phyloP scores from a whole-genome alignment of 192 early-diverging fungal genomes.

The Gaertneriomyces sp. region DNA sequence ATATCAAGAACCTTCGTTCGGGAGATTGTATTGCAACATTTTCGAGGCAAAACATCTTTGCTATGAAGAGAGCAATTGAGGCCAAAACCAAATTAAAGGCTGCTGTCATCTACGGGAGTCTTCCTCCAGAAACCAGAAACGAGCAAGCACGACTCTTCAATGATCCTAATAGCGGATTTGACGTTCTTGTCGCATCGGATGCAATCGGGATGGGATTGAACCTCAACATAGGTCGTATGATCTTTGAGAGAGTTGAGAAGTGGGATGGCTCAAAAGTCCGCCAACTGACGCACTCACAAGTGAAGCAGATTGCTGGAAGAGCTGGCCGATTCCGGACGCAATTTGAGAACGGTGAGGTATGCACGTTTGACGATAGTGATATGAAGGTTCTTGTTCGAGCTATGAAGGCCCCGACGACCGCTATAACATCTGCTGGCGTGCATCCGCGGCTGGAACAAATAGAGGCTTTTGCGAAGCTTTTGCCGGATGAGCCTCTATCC shows the following conservation, averaged over 20 bases:
- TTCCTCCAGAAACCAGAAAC: conserved; percentile 91
- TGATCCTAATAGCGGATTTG: conserved; percentile 67
- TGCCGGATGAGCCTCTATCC: conserved; percentile 60
- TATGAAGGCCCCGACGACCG: conserved; percentile 21
- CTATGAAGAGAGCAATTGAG: conserved; percentile 75
- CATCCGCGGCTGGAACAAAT: conserved; percentile 71
- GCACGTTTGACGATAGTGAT: conserved; percentile 49
- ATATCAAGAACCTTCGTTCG: conserved; percentile 55
- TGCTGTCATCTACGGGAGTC: conserved; percentile 87
- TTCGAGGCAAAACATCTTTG: conserved; percentile 75
- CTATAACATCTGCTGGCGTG: conserved; percentile 57
- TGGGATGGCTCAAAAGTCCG: conserved; percentile 63
- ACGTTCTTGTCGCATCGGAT: conserved; percentile 91
- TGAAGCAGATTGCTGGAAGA: conserved; percentile 92
- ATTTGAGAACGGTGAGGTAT: conserved; percentile 64
- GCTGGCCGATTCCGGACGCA: conserved; percentile 81
- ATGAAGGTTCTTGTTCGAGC: conserved; percentile 21
- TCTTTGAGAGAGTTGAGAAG: conserved; percentile 77
- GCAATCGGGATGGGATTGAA: conserved; percentile 98
- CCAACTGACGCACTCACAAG: conserved; percentile 66
- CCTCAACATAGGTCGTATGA: conserved; percentile 85
- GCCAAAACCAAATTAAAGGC: conserved; percentile 63
- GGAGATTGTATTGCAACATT: conserved; percentile 94
- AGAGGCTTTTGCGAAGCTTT: conserved; percentile 68
- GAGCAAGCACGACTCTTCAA: conserved; percentile 90